Conservation (phyloP, 2,329 filamentous ascomycete genomes). For the Monilinia vaccinii-corymbosi region DNA sequence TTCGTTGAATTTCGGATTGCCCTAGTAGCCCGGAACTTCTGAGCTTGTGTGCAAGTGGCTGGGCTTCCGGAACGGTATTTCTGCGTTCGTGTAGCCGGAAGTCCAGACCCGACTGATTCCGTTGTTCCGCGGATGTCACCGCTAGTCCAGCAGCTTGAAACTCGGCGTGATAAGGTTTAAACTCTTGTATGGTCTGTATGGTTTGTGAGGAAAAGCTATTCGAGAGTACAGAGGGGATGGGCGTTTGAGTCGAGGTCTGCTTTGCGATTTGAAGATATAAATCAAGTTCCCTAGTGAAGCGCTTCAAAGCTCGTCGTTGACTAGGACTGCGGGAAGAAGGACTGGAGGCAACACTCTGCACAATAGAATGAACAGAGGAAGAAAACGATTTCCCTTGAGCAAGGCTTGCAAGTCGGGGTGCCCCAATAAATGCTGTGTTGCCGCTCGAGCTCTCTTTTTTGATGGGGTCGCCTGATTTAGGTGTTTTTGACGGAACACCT, state of each 20-base stretch:
- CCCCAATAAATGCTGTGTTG: constrained; percentile 5
- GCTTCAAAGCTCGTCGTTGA: constrained; percentile 35
- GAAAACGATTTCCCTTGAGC: constrained; percentile 7
- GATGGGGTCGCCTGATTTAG: not conserved
- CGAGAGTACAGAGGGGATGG: constrained; percentile 19
- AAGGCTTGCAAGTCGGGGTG: not conserved
- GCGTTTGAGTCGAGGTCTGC: constrained; percentile 32
- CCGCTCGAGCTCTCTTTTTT: not conserved
- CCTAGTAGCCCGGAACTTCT: not conserved
- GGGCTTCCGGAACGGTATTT: constrained; percentile 6
- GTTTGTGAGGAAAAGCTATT: constrained; percentile 38
- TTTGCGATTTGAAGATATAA: constrained; percentile 34
- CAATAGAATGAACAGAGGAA: constrained; percentile 15
- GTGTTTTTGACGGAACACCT: not conserved
- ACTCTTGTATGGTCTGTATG: constrained; percentile 43
- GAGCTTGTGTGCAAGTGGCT: not conserved
- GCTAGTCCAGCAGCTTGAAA: constrained; percentile 46
- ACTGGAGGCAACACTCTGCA: constrained; percentile 17
- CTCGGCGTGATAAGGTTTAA: constrained; percentile 45
- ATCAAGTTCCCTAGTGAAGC: constrained; percentile 35
- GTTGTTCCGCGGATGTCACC: constrained; percentile 44
- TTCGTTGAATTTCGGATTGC: not conserved
- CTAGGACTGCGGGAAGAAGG: constrained; percentile 36
- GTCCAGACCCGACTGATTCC: not conserved
- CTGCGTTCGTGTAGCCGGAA: not conserved